These are phyloP conservation scores for Paraconiothyrium sp. DNA, from an alignment of 2,329 filamentous ascomycete species.

Conservation along the genomic window DNA sequence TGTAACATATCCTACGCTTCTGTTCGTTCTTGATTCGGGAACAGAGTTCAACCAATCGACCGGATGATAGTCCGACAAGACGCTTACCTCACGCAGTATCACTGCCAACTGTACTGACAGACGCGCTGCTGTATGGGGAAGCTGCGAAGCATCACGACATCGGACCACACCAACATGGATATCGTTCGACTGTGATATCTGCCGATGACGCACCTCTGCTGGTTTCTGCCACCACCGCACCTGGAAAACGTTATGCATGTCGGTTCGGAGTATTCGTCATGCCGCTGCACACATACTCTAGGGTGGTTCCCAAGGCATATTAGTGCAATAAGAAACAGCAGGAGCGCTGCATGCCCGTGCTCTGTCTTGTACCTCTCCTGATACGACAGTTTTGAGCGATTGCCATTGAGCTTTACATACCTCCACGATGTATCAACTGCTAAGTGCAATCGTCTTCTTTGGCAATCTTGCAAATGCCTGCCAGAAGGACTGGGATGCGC, in stretches of 20 bases:
- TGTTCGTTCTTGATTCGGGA: neutral
- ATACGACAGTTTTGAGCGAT: neutral
- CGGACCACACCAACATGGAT: slow-evolving; percentile 3
- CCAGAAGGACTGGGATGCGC: slow-evolving; percentile 31
- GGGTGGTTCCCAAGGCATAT: neutral
- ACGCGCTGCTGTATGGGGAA: slow-evolving; percentile 25
- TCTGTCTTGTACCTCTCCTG: neutral
- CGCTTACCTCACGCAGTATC: neutral
- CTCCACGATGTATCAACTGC: slow-evolving; percentile 19
- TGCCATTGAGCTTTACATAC: neutral
- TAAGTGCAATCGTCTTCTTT: slow-evolving; percentile 19
- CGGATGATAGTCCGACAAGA: neutral
- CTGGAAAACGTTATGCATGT: neutral
- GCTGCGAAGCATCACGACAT: slow-evolving; percentile 28
- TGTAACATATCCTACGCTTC: neutral
- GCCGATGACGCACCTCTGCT: slow-evolving; percentile 13
- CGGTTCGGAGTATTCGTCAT: slow-evolving; percentile 1
- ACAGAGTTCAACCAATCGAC: neutral
- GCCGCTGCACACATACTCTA: slow-evolving; percentile 1
- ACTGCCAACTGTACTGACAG: neutral
- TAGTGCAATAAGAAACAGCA: slow-evolving; percentile 7
- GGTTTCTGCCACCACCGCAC: neutral
- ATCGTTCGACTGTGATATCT: slow-evolving; percentile 11
- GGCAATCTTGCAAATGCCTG: slow-evolving; percentile 26
- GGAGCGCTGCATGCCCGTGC: neutral